Evolutionary conservation across 139 green algal genomes (phyloP), one percentile per base, ranked within the genome.

Genomic region (Chlamydomonas schloesseri): DNA sequence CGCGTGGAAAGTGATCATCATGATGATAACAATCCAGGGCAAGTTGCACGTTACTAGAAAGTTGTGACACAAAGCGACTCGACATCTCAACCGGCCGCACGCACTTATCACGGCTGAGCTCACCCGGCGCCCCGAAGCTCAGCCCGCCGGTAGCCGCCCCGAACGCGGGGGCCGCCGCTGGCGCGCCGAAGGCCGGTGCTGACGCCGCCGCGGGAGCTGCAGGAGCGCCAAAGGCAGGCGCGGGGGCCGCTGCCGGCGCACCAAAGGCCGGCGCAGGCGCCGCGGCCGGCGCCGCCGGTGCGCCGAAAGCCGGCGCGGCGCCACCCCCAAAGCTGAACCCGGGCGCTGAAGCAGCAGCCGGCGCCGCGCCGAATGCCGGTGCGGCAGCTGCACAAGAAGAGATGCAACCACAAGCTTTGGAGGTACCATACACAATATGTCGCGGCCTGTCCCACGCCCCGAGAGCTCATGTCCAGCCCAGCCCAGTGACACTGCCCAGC

Each of bases 201-300:
- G 50, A 1, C 11, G 73, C 68, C 33, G 80, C 80, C 36, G 84
- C 80, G 0, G 69, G 24, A 13, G 80, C 80, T 28, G 84, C 80
- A 0, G 69, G 24, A 13, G 70, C 34, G 3, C 87, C 79, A 60
- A 92, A 92, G 4, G 82, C 70, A 21, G 82, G 58, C 29, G 82
- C 71, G 36, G 71, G 47, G 23, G 88, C 53, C 5, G 60, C 31
- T 6, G 75, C 62, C 23, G 88, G 70, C 17, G 82, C 81, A 57
- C 88, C 88, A 83, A 92, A 92, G 23, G 88, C 82, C 65, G 73
- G 67, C 26, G 62, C 70, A 3, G 68, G 2, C 3, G 55, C 62
- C 13, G 62, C 26, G 1, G 62, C 70, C 1, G 68, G 11, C 10
- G 55, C 26, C 13, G 62, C 26, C 4, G 73, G 73, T 11, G 68